A percentile compares a stretch with the other conserved stretches of the same genome.
phyloP scores from a whole-genome alignment of 768 basidiomycete species.

The Coprinopsis sp. region DNA sequence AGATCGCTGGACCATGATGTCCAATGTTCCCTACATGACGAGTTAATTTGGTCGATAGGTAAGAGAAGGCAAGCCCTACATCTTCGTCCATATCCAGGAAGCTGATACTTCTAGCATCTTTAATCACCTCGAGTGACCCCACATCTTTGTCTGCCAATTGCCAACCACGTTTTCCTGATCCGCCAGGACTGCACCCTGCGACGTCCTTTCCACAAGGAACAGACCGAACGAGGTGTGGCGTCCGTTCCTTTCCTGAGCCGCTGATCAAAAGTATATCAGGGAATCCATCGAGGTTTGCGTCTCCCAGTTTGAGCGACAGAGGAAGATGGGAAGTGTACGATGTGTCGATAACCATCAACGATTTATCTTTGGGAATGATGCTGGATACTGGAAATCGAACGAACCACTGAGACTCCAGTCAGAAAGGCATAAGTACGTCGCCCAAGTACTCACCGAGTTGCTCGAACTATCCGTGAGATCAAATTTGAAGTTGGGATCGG shows the following conservation, averaged over 20 bases:
- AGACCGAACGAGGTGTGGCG: conserved; percentile 61
- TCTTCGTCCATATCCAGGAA: conserved; percentile 96
- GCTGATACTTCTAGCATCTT: conserved; percentile 72
- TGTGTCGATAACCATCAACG: conserved; percentile 68
- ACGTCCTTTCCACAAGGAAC: conserved; percentile 52
- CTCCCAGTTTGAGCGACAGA: conserved; percentile 76
- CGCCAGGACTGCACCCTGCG: conserved; percentile 51
- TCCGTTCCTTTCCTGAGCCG: conserved; percentile 39
- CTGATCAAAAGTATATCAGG: conserved; percentile 75
- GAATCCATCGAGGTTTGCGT: conserved; percentile 91
- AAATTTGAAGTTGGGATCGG: conserved; percentile 78
- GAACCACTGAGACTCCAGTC: conserved; percentile 46
- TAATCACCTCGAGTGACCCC: conserved; percentile 57
- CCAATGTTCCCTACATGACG: conserved; percentile 65
- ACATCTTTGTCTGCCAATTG: conserved; percentile 49
- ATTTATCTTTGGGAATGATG: conserved; percentile 48
- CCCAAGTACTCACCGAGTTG: conserved; percentile 42
- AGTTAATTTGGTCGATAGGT: neutral
- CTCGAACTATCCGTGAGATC: conserved; percentile 48
- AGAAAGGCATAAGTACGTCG: neutral
- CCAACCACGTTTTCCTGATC: conserved; percentile 62
- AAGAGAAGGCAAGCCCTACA: conserved; percentile 42
- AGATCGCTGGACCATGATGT: conserved; percentile 86
- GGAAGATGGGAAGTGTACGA: conserved; percentile 66
- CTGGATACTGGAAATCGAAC: conserved; percentile 59